phyloP scores from a whole-genome alignment of 2,329 filamentous ascomycete species.

The Pseudogymnoascus sp. region DNA sequence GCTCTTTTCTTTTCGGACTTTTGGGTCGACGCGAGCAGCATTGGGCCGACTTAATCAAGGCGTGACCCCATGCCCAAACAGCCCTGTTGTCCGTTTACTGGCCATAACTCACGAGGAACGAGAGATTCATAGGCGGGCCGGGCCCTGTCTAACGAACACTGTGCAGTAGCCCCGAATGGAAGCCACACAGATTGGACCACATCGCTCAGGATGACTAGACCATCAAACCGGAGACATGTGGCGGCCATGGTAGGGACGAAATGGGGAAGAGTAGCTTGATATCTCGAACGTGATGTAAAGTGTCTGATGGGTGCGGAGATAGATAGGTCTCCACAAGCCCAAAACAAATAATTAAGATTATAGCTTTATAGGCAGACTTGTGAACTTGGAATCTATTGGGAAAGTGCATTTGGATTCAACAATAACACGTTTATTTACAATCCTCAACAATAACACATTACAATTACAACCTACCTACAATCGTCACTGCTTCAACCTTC shows the following conservation, averaged over 20 bases:
- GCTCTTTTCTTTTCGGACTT: neutral
- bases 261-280: neutral
- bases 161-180: conserved; percentile 6
- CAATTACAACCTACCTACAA: neutral
- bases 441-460: neutral
- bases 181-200: conserved; percentile 9
- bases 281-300: neutral
- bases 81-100: neutral
- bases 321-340: conserved; percentile 3
- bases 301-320: neutral
- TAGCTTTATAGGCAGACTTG: neutral
- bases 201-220: conserved; percentile 5
- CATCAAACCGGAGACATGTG: conserved; percentile 4
- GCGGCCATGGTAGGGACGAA: conserved; percentile 6
- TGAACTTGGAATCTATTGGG: neutral
- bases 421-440: neutral
- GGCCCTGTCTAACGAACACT: conserved; percentile 4
- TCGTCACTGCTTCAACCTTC: neutral
- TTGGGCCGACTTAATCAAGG: conserved; percentile 8
- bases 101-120: neutral
- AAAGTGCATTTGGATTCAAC: neutral
- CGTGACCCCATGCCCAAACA: conserved; percentile 5
- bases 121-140: conserved; percentile 6
- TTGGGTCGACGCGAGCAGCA: conserved; percentile 2
- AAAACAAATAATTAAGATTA: conserved; percentile 1